Conservation (phyloP, 169 alveolate genomes). For the Eimeria maxima region DNA sequence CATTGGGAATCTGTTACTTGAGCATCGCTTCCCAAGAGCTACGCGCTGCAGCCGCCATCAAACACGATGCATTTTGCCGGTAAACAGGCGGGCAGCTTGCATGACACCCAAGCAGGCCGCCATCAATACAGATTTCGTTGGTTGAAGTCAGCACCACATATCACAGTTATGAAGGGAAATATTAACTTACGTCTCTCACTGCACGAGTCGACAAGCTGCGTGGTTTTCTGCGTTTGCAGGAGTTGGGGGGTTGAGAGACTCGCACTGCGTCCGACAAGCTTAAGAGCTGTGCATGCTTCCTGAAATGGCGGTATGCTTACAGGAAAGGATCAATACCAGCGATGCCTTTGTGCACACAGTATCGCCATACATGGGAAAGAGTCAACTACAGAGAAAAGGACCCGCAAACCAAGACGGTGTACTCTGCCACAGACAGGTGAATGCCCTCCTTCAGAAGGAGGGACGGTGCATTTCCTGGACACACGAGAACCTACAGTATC, state of each 20-base stretch:
- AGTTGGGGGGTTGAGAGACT: background rate
- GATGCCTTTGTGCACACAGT: no score
- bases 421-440: no score
- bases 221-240: background rate
- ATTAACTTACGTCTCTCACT: background rate
- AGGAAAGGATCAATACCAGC: no score
- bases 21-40: background rate
- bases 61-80: background rate
- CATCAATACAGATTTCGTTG: background rate
- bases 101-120: background rate
- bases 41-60: background rate
- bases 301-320: no score
- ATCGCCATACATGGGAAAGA: no score
- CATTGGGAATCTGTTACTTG: background rate
- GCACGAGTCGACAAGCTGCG: background rate
- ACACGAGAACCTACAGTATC: no score
- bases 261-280: background rate
- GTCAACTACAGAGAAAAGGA: no score
- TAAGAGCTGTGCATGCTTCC: background rate
- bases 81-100: background rate
- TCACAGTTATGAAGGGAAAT: background rate
- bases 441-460: no score
- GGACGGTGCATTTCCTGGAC: no score
- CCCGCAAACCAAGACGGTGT: no score
- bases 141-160: background rate